Base-by-base conservation (phyloP, 2,329 filamentous ascomycete genomes). In the Furcasterigmium sp. region DNA sequence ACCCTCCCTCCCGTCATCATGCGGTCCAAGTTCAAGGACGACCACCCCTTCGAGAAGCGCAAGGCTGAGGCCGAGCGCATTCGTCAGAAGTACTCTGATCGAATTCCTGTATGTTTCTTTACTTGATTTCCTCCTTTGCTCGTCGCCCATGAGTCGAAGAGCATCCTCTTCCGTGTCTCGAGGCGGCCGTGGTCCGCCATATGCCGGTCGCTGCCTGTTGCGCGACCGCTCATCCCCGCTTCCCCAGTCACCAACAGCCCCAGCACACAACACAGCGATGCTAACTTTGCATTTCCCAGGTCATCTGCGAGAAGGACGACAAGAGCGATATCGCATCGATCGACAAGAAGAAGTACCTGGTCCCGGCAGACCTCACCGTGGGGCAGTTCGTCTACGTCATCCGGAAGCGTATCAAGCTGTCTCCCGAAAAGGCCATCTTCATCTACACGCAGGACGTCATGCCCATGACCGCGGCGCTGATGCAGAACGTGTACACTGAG, bases 21-120 rank as follows among this genome's bases (percentile, higher is more conserved):
- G 90, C 87, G 91, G 66, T 95, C 89, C 78, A 97, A 97, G 83
- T 98, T 98, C 73, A 98, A 98, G 90, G 93, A 98, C 84, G 93
- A 97, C 82, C 93, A 97, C 70, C 90, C 89, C 59, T 97, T 97
- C 68, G 93, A 97, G 85, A 98, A 98, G 88, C 90, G 93, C 76
- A 96, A 97, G 88, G 93, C 93, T 54, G 93, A 98, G 76, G 93
- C 93, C 65, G 93, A 98, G 79, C 91, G 93, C 69, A 96, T 96
- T 68, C 90, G 93, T 56, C 91, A 96, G 77, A 98, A 98, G 74
- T 98, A 98, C 68, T 84, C 89, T 56, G 93, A 98, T 69, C 89
- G 93, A 60, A 98, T 98, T 72, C 93, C 93, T 41, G 93, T 96
- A 82, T 67, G 90, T 82, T 47, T 43, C 18, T 37, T 37, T 21